Conservation (phyloP, 148 eudicot species). For the Arctostaphylos glauca region DNA sequence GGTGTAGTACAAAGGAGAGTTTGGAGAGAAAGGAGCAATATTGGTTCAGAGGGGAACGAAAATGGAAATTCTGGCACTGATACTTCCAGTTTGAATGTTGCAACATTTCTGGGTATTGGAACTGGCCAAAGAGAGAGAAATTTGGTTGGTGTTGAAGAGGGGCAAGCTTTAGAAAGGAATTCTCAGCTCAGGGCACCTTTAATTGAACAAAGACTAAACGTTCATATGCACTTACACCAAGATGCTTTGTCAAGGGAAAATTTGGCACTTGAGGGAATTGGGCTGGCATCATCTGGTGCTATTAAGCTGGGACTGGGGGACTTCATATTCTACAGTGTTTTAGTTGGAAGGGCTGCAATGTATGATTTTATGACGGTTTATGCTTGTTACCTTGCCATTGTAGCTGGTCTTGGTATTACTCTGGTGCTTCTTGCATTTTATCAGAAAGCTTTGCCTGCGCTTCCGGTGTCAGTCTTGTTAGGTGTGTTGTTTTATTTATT, state of each 20-base stretch:
- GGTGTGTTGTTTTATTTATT: constrained; percentile 85
- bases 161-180: constrained; percentile 28
- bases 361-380: constrained; percentile 91
- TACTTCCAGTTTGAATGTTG: constrained; percentile 14
- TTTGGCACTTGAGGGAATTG: constrained; percentile 80
- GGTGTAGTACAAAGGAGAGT: constrained; percentile 47
- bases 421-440: constrained; percentile 72
- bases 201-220: constrained; percentile 47
- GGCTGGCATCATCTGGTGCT: constrained; percentile 84
- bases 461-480: constrained; percentile 82
- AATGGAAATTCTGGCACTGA: constrained; percentile 15
- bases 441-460: constrained; percentile 94
- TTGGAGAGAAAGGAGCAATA: constrained; percentile 52
- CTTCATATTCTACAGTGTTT: constrained; percentile 90
- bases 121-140: constrained; percentile 30
- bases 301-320: constrained; percentile 91
- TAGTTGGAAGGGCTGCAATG: constrained; percentile 98
- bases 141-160: constrained; percentile 48
- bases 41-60: constrained; percentile 21
- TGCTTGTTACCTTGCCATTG: constrained; percentile 87
- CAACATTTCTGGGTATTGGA: constrained; percentile 20
- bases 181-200: constrained; percentile 58
- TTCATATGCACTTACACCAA: constrained; percentile 28
- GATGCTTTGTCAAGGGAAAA: constrained; percentile 35
- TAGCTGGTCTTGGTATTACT: constrained; percentile 90